Evolutionary conservation across 768 basidiomycete species (phyloP), one percentile per base, ranked within the genome.

Genomic region (Cystobasidium tubakii): DNA sequence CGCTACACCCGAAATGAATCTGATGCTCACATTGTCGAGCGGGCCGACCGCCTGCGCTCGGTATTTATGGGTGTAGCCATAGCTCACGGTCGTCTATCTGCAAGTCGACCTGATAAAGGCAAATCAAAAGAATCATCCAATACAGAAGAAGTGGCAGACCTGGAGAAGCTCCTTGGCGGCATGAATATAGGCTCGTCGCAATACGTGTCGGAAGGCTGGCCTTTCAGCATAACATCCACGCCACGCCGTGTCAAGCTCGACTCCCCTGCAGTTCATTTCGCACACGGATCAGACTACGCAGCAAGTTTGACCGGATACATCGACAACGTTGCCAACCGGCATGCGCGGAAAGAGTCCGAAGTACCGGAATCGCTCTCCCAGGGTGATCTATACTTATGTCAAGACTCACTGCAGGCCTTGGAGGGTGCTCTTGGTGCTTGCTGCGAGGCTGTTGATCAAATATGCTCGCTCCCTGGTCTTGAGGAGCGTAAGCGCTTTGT

Each of bases 371-470:
- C 84, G 4, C 81, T 88, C 13, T 82, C 88, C 1, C 91, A 91
- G 77, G 88, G 89, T 19, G 92, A 96, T 81, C 79, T 96, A 21
- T 95, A 93, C 80, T 82, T 95, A n/a, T 91, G 89, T 77, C 87
- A 88, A 0, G 85, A 84, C 62, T 90, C 90, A 4, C 80, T 91
- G 0, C 83, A 86, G 34, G 90, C 92, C 0, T 88, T 95, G 39
- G 86, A 89, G 79, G 90, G 90, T 0, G 89, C 91, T 0, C 79
- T 92, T 0, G 90, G 90, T 0, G 88, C 91, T 0, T 86, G 92
- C 0, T 93, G 91, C 80, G 89, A 95, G 81, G 92, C 92, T 0
- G 88, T 97, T 0, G 92, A 97, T 72, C 81, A 80, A 0, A 85
- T 92, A 2, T 74, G 42, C 46, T 0, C 21, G 31, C 3, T 44